Evolutionary conservation across 768 basidiomycete genomes (phyloP), one percentile per base, ranked within the genome.

Genomic region (Tricholoma furcatifolium): DNA sequence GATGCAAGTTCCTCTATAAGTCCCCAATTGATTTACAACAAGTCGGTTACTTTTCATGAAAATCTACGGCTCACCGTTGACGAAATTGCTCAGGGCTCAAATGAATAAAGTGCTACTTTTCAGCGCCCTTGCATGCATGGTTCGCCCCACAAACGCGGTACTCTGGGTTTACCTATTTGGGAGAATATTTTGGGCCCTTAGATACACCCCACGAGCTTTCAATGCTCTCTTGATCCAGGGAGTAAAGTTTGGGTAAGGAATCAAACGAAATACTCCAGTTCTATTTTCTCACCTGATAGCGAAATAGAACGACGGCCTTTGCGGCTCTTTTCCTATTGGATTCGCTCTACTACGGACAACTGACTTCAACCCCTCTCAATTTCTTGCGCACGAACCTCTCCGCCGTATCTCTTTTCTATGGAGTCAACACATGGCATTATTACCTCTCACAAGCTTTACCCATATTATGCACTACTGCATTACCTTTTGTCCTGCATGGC

Each of bases 331-430:
- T 81, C 55, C 47, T 57, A 4, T 45, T 91, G 40, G 97, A 98
- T 67, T 83, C 85, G 23, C 27, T 76, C 4, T 93, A 91, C 71
- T 89, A 91, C 61, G 75, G 78, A 10, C 72, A 67, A 54, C 75
- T 77, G 0, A 88, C 84, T 3, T 74, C 93, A 59, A 93, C 94
- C 0, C 81, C 89, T 2, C 65, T 89, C 36, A 92, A 91, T 60
- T 99, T 99, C 69, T 65, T 96, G 23, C 68, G 77, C 21, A 85
- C 87, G 43, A 99, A 99, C 64, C 67, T 93, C 11, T 87, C 94
- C 4, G 76, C 82, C 2, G 81, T 98, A 31, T 96, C 97, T 0
- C 72, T 87, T n/a, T 97, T 97, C 70, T 99, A 98, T 64, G 97
- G 97, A 17, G 71, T 78, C 2, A 92, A 81, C 60, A 71, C 88